Evolutionary conservation across 495 filamentous ascomycete genomes (phyloP).

Genomic region (Talaromyces thailandensis): DNA sequence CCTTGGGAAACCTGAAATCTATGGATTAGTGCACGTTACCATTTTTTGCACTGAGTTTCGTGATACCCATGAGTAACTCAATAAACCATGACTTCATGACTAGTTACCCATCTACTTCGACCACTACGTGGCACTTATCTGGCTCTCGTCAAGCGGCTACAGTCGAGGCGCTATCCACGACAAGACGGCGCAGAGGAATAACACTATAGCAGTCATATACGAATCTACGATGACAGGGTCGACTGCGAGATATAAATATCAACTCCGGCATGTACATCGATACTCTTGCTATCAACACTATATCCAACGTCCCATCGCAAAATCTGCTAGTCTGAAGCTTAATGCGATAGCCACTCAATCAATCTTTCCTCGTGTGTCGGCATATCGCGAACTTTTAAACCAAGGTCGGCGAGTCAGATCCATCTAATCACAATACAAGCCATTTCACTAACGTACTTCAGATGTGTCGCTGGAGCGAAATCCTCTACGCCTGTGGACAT

Average conservation of each 20-base stretch:
- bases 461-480: conserved; percentile 4
- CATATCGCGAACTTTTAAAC: no score
- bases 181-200: not conserved
- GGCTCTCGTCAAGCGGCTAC: not conserved
- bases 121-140: not conserved
- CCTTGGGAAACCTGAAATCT: not conserved
- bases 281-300: not conserved
- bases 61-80: not conserved
- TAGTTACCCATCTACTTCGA: not conserved
- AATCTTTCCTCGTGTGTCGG: not conserved
- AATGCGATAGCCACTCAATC: not conserved
- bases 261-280: not conserved
- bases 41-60: not conserved
- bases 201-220: not conserved
- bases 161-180: not conserved
- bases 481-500: conserved; percentile 2
- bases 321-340: not conserved
- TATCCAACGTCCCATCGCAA: not conserved
- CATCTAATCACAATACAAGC: not conserved
- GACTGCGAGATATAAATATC: not conserved
- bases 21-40: not conserved
- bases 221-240: not conserved
- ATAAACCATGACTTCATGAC: not conserved
- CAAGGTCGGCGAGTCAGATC: not conserved
- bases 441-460: not conserved